Conservation (phyloP, 441 rosid species). For the Flueggea neowawraea region DNA sequence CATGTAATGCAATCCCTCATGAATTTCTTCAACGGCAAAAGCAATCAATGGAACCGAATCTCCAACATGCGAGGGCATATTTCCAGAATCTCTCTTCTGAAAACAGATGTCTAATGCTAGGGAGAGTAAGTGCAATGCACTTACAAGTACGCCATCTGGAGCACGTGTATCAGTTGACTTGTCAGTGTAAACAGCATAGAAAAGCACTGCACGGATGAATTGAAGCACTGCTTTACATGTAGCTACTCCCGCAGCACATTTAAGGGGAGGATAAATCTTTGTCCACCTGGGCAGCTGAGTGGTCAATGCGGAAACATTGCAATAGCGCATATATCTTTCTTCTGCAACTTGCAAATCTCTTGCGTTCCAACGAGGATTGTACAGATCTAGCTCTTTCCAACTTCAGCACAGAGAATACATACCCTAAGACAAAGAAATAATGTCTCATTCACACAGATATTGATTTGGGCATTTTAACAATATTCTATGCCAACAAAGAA, state of each 20-base stretch:
- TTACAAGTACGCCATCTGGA: slow-evolving; percentile 70
- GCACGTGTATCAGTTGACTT: slow-evolving; percentile 66
- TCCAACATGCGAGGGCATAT: slow-evolving; percentile 24
- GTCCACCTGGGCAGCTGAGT: slow-evolving; percentile 92
- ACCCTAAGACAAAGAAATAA: slow-evolving; percentile 50
- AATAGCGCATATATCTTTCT: slow-evolving; percentile 83
- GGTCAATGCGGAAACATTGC: slow-evolving; percentile 73
- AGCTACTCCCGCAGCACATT: slow-evolving; percentile 66
- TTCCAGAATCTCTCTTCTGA: slow-evolving; percentile 46
- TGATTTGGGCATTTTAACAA: slow-evolving; percentile 16
- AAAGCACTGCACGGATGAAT: slow-evolving; percentile 70
- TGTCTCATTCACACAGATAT: slow-evolving; percentile 3
- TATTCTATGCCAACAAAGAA: slow-evolving; percentile 21
- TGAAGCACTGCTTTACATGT: slow-evolving; percentile 71
- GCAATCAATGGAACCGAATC: slow-evolving; percentile 46
- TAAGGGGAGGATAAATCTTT: slow-evolving; percentile 74
- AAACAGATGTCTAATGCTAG: slow-evolving; percentile 71
- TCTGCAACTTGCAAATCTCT: slow-evolving; percentile 96
- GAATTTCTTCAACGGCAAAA: slow-evolving; percentile 66
- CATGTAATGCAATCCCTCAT: slow-evolving; percentile 40
- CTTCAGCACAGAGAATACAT: slow-evolving; percentile 74
- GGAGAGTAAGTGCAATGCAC: slow-evolving; percentile 81
- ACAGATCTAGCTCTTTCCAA: slow-evolving; percentile 97
- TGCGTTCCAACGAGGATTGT: slow-evolving; percentile 91
- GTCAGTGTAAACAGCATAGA: slow-evolving; percentile 74